These are phyloP conservation scores for Albizia julibrissin DNA, from an alignment of 306 rosid genomes.

Conservation along the genomic window DNA sequence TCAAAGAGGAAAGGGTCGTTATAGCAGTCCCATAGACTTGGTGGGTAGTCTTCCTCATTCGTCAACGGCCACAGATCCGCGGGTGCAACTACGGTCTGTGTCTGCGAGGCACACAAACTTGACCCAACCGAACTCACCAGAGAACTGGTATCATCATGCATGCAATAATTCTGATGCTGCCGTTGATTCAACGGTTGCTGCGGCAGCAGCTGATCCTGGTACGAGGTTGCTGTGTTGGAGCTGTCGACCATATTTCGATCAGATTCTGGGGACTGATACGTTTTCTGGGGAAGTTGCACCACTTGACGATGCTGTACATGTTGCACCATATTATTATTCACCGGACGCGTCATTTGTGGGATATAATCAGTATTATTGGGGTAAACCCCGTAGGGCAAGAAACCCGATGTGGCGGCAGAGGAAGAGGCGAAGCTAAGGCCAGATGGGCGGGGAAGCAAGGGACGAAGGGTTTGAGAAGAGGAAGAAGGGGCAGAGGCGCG, in stretches of 20 bases:
- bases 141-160: slow-evolving; percentile 31
- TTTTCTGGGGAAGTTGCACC: slow-evolving; percentile 27
- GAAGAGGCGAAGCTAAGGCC: slow-evolving; percentile 40
- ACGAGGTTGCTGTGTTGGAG: slow-evolving; percentile 36
- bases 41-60: slow-evolving; percentile 53
- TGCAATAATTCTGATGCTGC: slow-evolving; percentile 13
- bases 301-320: slow-evolving; percentile 12
- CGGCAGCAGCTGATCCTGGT: slow-evolving; percentile 29
- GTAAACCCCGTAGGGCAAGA: slow-evolving; percentile 39
- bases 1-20: slow-evolving; percentile 72
- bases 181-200: neutral
- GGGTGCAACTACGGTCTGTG: slow-evolving; percentile 38
- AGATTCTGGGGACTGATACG: neutral
- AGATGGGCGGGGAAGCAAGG: slow-evolving; percentile 76
- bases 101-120: slow-evolving; percentile 32
- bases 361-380: neutral
- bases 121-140: slow-evolving; percentile 42
- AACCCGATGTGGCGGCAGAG: slow-evolving; percentile 33
- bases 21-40: slow-evolving; percentile 78
- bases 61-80: slow-evolving; percentile 61
- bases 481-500: slow-evolving; percentile 40
- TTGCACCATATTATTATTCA: slow-evolving; percentile 19
- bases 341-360: slow-evolving; percentile 31
- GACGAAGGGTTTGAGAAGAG: slow-evolving; percentile 66
- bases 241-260: neutral